These are phyloP conservation scores for Pyricularia pennisetigena DNA, from an alignment of 2,329 filamentous ascomycete species.

Conservation along the genomic window DNA sequence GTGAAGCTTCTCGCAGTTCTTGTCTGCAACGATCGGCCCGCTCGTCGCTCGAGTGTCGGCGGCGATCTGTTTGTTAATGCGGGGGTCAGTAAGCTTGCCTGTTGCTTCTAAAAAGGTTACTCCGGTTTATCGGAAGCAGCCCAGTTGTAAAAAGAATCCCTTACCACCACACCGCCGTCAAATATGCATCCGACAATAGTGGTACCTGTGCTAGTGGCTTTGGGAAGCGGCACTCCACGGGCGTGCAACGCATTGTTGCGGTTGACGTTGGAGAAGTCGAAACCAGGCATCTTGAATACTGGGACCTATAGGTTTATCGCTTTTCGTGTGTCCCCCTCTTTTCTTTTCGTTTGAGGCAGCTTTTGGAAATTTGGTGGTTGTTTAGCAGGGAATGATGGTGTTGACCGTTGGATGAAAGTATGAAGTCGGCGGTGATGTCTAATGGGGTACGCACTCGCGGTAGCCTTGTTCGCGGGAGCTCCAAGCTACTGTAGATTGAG, in stretches of 20 bases:
- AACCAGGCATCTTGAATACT: conserved; percentile 69
- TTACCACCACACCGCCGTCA: conserved; percentile 88
- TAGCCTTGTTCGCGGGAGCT: conserved; percentile 1
- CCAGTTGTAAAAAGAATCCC: conserved; percentile 21
- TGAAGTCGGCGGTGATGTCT: not conserved
- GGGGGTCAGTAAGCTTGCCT: not conserved
- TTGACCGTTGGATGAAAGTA: not conserved
- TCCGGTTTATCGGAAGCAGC: not conserved
- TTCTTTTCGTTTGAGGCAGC: not conserved
- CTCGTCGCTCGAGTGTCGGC: conserved; percentile 97
- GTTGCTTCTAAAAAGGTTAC: not conserved
- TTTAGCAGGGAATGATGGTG: not conserved
- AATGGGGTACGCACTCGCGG: not conserved
- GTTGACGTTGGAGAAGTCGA: conserved; percentile 99
- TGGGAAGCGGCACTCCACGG: conserved; percentile 86
- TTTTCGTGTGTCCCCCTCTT: not conserved
- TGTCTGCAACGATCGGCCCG: conserved; percentile 97
- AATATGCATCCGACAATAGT: conserved; percentile 98
- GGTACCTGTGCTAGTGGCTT: conserved; percentile 96
- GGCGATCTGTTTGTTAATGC: conserved; percentile 59
- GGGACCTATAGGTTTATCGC: not conserved
- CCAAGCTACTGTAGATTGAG: not conserved
- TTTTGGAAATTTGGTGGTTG: not conserved
- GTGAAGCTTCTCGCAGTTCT: conserved; percentile 99
- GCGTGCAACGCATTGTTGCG: conserved; percentile 95